Evolutionary conservation across 108 stramenopile genomes (phyloP).

Genomic region (Pseudonitzschia pungens): DNA sequence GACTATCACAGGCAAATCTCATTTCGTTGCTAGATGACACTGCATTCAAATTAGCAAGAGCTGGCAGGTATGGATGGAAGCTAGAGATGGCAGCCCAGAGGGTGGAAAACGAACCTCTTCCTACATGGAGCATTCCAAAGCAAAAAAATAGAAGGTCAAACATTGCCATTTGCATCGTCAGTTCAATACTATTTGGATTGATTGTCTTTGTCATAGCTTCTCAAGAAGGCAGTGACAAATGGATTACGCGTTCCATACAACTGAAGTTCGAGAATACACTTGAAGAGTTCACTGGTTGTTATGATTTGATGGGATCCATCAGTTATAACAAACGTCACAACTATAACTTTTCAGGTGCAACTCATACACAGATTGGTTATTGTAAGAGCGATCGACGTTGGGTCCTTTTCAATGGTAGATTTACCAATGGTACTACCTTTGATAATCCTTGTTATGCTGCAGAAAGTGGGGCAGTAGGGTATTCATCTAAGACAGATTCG

Average conservation of each 20-base stretch:
- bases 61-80: neutral
- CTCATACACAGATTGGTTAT: neutral
- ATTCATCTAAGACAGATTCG: neutral
- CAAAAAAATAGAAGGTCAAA: neutral
- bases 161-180: neutral
- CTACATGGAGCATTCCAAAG: slow-evolving; percentile 1
- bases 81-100: neutral
- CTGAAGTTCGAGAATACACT: neutral
- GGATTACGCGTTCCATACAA: neutral
- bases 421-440: too few relatives aligned
- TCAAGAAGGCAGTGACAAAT: neutral
- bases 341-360: neutral
- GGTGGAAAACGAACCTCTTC: slow-evolving; percentile 4
- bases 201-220: neutral
- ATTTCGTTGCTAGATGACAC: neutral
- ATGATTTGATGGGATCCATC: neutral
- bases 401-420: neutral
- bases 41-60: neutral
- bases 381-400: neutral
- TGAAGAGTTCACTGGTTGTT: neutral
- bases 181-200: neutral
- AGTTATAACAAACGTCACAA: neutral
- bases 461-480: neutral
- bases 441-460: neutral
- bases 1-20: neutral